Evolutionary conservation across 192 early-diverging fungal species (phyloP).

Genomic region (Umbelopsis vinacea): DNA sequence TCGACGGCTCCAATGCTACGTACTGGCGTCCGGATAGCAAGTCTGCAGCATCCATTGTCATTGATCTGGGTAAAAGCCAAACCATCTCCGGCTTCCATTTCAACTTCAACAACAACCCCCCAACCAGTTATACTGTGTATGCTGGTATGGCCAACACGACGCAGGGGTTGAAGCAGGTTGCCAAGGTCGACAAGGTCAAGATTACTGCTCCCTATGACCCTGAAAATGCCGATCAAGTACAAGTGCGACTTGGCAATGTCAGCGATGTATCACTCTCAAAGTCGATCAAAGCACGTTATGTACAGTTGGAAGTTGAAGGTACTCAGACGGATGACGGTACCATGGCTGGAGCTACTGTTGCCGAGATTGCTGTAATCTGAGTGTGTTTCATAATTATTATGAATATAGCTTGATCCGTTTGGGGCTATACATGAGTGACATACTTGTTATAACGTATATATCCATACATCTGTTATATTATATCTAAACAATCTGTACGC

Average conservation of each 20-base stretch:
- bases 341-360: conserved; percentile 35
- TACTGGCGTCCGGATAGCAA: conserved; percentile 39
- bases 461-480: too few relatives aligned
- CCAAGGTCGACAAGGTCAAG: conserved; percentile 35
- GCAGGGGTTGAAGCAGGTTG: conserved; percentile 25
- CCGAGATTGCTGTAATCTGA: conserved; percentile 35
- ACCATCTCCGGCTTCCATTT: conserved; percentile 36
- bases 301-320: conserved; percentile 36
- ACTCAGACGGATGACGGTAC: conserved; percentile 32
- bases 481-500: too few relatives aligned
- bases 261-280: conserved; percentile 32
- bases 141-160: conserved; percentile 23
- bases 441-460: too few relatives aligned
- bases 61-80: conserved; percentile 35
- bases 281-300: conserved; percentile 28
- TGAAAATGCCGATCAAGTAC: conserved; percentile 22
- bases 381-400: too few relatives aligned
- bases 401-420: too few relatives aligned
- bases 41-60: conserved; percentile 29
- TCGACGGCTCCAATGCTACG: conserved; percentile 39
- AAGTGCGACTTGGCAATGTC: conserved; percentile 34
- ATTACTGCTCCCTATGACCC: conserved; percentile 42
- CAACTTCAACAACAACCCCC: conserved; percentile 43
- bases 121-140: conserved; percentile 28
- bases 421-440: too few relatives aligned